Base-by-base conservation (phyloP, 257 asterid species). In the Anisodus acutangulus region DNA sequence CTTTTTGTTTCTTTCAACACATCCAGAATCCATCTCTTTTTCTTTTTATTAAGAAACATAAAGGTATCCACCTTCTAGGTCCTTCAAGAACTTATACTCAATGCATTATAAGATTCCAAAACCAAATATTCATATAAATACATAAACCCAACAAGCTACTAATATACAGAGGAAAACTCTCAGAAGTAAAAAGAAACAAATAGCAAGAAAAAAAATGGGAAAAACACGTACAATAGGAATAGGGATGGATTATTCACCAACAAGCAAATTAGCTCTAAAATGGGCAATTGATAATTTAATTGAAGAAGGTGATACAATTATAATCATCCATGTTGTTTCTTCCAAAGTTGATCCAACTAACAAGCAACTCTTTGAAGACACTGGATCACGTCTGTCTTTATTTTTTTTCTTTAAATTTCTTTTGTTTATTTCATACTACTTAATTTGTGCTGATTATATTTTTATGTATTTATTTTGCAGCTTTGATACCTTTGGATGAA, bases 401-500 rank as follows among this genome's bases (percentile, higher is more conserved):
- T 4, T 63, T 11, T 4, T 7, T 2, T 22, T 12, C 0, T 6
- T 0, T 8, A 19, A 66, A 47, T 6, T 55, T 22, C 10, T 31
- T 8, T 64, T 19, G n/a, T 19, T 45, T 41, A 7, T 22, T 68
- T 41, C 7, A 35, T 6, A 35, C 16, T 67, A 19, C 15, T 74
- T 4, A 53, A 31, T 4, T 58, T 13, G 5, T 78, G 82, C 10
- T 74, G 6, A 39, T 70, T 62, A 2, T 41, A 41, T 7, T 15
- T 41, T 15, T 41, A 1, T 37, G 9, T 12, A 6, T 17, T 10
- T 37, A 12, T 67, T 3, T 85, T 83, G 84, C 91, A 93, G 98
- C 98, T 15, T 87, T 93, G 92, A 93, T 94, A 71, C 98, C 98
- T 72, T 79, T 92, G 86, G 91, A 85, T 37, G 98, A 94, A 81